Percentiles rank a stretch among this genome's conserved stretches.
Conservation (phyloP, 208 protist species). For the Polymyxa betae region DNA sequence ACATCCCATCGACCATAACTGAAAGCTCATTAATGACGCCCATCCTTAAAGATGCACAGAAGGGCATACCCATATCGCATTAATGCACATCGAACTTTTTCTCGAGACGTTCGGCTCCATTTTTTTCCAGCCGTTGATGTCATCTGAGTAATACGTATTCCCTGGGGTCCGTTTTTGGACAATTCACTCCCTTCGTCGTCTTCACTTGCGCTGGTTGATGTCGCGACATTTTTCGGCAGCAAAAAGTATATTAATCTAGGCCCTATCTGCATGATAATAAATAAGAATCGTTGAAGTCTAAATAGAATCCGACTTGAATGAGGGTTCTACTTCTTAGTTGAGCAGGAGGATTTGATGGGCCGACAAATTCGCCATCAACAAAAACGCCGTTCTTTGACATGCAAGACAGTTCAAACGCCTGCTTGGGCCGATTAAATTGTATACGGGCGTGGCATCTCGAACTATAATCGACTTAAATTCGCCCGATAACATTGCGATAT, state of each 20-base stretch:
- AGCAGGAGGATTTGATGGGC: neutral
- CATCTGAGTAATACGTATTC: neutral
- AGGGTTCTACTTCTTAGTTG: neutral
- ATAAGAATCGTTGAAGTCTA: neutral
- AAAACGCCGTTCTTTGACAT: slow-evolving; percentile 50
- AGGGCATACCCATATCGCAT: slow-evolving; percentile 26
- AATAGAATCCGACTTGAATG: neutral
- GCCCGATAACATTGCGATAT: neutral
- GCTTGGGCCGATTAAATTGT: neutral
- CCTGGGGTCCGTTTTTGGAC: neutral
- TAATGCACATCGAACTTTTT: neutral
- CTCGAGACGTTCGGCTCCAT: slow-evolving; percentile 18
- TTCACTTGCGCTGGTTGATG: neutral
- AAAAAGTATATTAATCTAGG: slow-evolving; percentile 41
- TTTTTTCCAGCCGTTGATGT: neutral
- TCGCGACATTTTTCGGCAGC: neutral
- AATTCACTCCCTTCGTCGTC: neutral
- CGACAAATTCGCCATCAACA: slow-evolving; percentile 26
- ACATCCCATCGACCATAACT: slow-evolving; percentile 33
- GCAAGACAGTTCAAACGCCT: neutral
- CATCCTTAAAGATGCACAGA: neutral
- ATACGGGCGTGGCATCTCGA: slow-evolving; percentile 14
- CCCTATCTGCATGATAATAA: slow-evolving; percentile 8
- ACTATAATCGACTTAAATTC: neutral
- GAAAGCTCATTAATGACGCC: neutral